Evolutionary conservation across 2,329 filamentous ascomycete genomes (phyloP), one percentile per base, ranked within the genome.

Genomic region (Fonsecaea monophora): DNA sequence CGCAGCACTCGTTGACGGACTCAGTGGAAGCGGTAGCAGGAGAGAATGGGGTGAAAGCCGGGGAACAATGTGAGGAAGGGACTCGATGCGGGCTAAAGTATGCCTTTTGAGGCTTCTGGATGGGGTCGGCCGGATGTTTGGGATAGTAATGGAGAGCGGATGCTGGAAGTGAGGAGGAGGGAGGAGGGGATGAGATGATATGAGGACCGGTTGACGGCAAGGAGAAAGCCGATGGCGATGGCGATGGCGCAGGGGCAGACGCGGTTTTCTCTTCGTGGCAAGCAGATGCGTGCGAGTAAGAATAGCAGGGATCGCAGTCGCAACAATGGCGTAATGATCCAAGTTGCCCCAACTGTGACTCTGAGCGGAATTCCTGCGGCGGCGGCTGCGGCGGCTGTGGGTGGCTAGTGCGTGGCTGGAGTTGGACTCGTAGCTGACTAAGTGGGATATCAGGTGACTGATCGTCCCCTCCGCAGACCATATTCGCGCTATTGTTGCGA

Each of bases 1-100:
- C 60, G 67, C 71, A 73, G 65, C 70, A 73, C 68, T 73, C 69
- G 66, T 73, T 56, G 56, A 72, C 18, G 9, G 62, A 68, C 53
- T 62, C 60, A 38, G 64, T 58, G 21, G 69, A 71, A 13, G 66
- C n/a, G n/a, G 63, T 38, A 10, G 34, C 56, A 7, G 60, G 68
- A 32, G 59, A 34, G 53, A 37, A 55, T 35, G 18, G 45, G 18
- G 9, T 10, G 12, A 21, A 21, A 21, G 45, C 8, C 18, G 9
- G 25, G 9, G 61, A 65, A 5, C 38, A 4, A 21, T 32, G 9
- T 1, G 53, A 62, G 4, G 61, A 58, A n/a, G 45, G n/a, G n/a
- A 38, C 30, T 45, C 63, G 63, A 40, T 57, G 30, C 25, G 66
- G 68, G 38, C 66, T 62, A 40, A 68, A 54, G 53, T 70, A 68